Conservation (phyloP, 805 yeast genomes). For the Yamadazyma phyllophila region DNA sequence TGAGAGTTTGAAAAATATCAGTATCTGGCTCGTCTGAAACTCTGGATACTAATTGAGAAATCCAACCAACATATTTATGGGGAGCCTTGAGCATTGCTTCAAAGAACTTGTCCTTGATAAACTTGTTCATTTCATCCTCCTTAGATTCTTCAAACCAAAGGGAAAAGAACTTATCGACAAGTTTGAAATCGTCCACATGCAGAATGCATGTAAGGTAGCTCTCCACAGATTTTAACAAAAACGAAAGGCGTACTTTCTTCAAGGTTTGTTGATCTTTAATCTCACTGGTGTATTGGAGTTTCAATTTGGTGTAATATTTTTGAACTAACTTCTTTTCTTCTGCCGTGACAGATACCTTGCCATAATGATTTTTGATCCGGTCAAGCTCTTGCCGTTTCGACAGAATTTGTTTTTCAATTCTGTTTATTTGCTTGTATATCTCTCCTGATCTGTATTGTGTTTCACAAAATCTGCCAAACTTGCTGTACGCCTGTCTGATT, state of each 20-base stretch:
- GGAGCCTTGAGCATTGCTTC: conserved; percentile 13
- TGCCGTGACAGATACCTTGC: conserved; percentile 37
- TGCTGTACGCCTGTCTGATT: conserved; percentile 1
- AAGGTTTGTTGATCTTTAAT: conserved; percentile 42
- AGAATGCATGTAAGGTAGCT: conserved; percentile 61
- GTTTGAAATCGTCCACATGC: conserved; percentile 47
- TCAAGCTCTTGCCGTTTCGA: conserved; percentile 47
- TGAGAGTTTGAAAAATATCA: conserved; percentile 52
- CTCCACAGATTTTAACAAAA: conserved; percentile 53
- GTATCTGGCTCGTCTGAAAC: conserved; percentile 45
- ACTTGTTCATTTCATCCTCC: conserved; percentile 42
- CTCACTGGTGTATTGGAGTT: conserved; percentile 50
- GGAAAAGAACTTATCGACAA: conserved; percentile 71
- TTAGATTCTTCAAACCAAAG: conserved; percentile 71
- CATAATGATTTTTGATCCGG: conserved; percentile 45
- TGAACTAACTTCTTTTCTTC: conserved; percentile 53
- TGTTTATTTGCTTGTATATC: conserved; percentile 43
- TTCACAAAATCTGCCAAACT: conserved; percentile 72
- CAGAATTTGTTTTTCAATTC: conserved; percentile 37
- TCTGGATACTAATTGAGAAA: conserved; percentile 76
- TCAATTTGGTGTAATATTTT: conserved; percentile 49
- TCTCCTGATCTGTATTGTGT: conserved; percentile 50
- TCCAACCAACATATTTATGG: conserved; percentile 72
- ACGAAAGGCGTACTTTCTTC: conserved; percentile 34
- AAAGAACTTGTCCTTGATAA: conserved; percentile 4